Percentiles rank a stretch among this genome's conserved stretches.
Evolutionary conservation across 2,329 filamentous ascomycete genomes (phyloP).

Genomic region (Thermochaetoides dissita): DNA sequence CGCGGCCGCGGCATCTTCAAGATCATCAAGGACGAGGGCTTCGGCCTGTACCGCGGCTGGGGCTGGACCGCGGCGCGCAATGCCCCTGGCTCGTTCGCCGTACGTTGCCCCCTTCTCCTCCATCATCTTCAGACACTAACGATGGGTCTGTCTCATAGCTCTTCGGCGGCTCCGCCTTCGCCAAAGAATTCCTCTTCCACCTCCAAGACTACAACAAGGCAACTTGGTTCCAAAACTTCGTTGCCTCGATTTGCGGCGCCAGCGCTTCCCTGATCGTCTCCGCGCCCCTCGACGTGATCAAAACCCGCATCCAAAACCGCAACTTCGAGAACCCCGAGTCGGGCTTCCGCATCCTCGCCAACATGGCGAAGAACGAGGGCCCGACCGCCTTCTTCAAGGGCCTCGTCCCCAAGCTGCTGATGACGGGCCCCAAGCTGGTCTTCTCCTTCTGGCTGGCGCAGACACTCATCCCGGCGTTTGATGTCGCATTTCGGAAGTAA

Average conservation of each 20-base stretch:
- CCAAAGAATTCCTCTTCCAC: slow-evolving; percentile 89
- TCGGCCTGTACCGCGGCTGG: slow-evolving; percentile 90
- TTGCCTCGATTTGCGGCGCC: slow-evolving; percentile 89
- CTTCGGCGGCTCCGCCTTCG: slow-evolving; percentile 92
- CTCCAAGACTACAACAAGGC: slow-evolving; percentile 93
- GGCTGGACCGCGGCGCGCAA: slow-evolving; percentile 96
- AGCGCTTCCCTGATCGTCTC: slow-evolving; percentile 91
- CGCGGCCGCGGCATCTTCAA: slow-evolving; percentile 77
- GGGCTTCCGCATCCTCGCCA: slow-evolving; percentile 78
- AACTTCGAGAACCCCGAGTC: slow-evolving; percentile 98
- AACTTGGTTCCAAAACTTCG: slow-evolving; percentile 88
- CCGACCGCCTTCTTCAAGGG: slow-evolving; percentile 91
- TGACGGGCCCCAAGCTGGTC: slow-evolving; percentile 97
- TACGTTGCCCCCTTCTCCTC: slow-evolving; percentile 32
- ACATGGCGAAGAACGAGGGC: slow-evolving; percentile 89
- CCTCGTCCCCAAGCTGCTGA: slow-evolving; percentile 86
- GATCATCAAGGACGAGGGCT: slow-evolving; percentile 87
- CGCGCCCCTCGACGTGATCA: slow-evolving; percentile 93
- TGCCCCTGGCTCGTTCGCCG: slow-evolving; percentile 89
- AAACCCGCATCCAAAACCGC: slow-evolving; percentile 94
- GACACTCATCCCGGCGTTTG: slow-evolving; percentile 91
- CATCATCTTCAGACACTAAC: slow-evolving; percentile 9
- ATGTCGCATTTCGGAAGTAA: slow-evolving; percentile 26
- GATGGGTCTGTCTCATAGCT: slow-evolving; percentile 39
- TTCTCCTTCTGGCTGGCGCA: slow-evolving; percentile 99